Percentiles rank a stretch among this genome's conserved stretches.
Conservation (phyloP, 1,284 basidiomycete species). For the Apiotrichum veenhuisii region DNA sequence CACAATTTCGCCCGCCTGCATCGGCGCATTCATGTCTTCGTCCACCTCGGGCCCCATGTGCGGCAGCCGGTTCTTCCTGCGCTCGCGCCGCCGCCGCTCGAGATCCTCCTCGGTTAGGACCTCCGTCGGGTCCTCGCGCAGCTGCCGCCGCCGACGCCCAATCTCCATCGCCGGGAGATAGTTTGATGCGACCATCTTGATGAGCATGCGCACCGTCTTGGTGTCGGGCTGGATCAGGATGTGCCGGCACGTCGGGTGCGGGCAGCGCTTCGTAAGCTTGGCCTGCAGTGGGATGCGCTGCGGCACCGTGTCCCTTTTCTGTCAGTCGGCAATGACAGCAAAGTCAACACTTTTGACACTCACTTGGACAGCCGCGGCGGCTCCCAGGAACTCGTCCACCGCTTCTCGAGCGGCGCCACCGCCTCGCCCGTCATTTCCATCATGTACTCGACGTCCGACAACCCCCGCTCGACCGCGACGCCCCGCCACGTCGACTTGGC, state of each 20-base stretch:
- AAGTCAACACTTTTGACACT: slow-evolving; percentile 36
- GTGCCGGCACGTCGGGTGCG: slow-evolving; percentile 71
- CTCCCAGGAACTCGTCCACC: slow-evolving; percentile 78
- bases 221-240: slow-evolving; percentile 98
- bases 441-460: slow-evolving; percentile 50
- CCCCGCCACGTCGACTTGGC: slow-evolving; percentile 36
- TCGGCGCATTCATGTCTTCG: slow-evolving; percentile 29
- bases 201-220: slow-evolving; percentile 92
- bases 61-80: slow-evolving; percentile 3
- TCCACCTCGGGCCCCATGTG: slow-evolving; percentile 16
- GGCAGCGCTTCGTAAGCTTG: slow-evolving; percentile 92
- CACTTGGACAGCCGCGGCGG: slow-evolving; percentile 63
- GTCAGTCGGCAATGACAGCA: too few relatives aligned
- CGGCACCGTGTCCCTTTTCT: slow-evolving; percentile 58
- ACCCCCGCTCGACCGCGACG: slow-evolving; percentile 19
- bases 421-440: slow-evolving; percentile 60
- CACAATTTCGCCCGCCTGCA: slow-evolving; percentile 34
- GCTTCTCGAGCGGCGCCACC: slow-evolving; percentile 68
- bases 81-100: slow-evolving; percentile 7
- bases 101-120: slow-evolving; percentile 7
- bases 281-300: slow-evolving; percentile 84
- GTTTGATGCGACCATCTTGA: slow-evolving; percentile 90
- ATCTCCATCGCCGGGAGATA: slow-evolving; percentile 86
- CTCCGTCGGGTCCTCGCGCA: slow-evolving; percentile 12
- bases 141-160: slow-evolving; percentile 45